Evolutionary conservation across 495 filamentous ascomycete genomes (phyloP).

Genomic region (Trichoderma parareesei): DNA sequence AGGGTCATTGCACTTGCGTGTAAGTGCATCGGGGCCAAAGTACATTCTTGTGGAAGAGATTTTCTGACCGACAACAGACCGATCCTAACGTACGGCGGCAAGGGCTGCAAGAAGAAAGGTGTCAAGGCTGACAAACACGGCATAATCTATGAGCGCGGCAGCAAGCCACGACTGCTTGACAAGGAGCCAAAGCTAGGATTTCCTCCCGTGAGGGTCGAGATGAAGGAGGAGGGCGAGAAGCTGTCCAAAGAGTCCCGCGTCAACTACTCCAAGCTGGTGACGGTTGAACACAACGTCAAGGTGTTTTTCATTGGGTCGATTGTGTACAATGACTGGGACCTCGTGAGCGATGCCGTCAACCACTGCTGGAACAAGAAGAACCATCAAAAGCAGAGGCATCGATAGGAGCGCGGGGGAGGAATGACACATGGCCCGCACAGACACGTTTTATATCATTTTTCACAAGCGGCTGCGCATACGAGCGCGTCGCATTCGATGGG

Average conservation of each 20-base stretch:
- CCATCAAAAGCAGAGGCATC: constrained; percentile 16
- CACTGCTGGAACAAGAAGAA: constrained; percentile 37
- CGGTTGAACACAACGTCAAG: constrained; percentile 42
- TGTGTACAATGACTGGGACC: constrained; percentile 19
- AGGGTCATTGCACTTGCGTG: constrained; percentile 43
- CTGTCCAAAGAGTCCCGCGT: constrained; percentile 38
- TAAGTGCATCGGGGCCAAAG: constrained; percentile 19
- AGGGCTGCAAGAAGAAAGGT: constrained; percentile 37
- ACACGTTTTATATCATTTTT: constrained; percentile 6
- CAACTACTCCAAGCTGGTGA: constrained; percentile 37
- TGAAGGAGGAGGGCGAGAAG: constrained; percentile 31
- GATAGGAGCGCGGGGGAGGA: neutral
- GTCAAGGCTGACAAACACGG: constrained; percentile 40
- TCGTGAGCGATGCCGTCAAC: constrained; percentile 33
- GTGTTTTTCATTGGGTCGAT: constrained; percentile 39
- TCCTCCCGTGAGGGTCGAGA: constrained; percentile 25
- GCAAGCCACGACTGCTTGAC: constrained; percentile 22
- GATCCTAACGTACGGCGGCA: constrained; percentile 38
- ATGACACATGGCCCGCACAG: neutral
- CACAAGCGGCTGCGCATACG: neutral
- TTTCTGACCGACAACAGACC: constrained; percentile 25
- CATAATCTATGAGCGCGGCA: constrained; percentile 28
- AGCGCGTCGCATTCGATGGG: constrained; percentile 8
- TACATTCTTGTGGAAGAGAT: neutral
- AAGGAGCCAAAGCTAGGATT: constrained; percentile 37